Percentiles rank a stretch among this genome's conserved stretches.
Evolutionary conservation across 2,329 filamentous ascomycete genomes (phyloP).

Genomic region (Exutisphaerella laricina): DNA sequence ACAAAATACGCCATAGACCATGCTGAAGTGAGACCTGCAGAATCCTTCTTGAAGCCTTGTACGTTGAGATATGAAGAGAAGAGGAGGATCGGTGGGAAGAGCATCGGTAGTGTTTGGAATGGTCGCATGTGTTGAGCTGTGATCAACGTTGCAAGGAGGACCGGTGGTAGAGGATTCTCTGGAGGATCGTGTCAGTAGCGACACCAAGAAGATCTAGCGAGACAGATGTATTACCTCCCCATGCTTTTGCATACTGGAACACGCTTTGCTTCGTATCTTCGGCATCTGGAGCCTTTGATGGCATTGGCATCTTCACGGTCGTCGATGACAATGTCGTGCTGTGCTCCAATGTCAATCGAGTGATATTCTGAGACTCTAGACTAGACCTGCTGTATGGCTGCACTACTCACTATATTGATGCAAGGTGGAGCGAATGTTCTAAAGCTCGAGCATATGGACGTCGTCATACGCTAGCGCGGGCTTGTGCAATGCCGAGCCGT

Average conservation of each 20-base stretch:
- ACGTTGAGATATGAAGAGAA: constrained; percentile 63
- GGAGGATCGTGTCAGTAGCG: constrained; percentile 11
- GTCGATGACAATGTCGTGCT: no score
- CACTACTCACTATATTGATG: no score
- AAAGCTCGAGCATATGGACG: constrained; percentile 8
- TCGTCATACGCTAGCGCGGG: no score
- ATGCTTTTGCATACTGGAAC: constrained; percentile 44
- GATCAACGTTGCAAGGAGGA: constrained; percentile 59
- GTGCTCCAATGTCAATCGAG: no score
- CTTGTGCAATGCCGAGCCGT: background rate
- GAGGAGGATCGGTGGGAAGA: constrained; percentile 61
- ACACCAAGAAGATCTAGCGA: constrained; percentile 7
- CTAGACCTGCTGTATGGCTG: no score
- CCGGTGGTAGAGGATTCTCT: constrained; percentile 62
- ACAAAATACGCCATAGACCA: constrained; percentile 63
- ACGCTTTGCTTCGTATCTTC: constrained; percentile 38
- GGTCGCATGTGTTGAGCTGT: constrained; percentile 62
- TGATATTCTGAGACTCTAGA: no score
- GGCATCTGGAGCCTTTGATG: constrained; percentile 32
- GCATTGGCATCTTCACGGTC: constrained; percentile 36
- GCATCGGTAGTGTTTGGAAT: constrained; percentile 59
- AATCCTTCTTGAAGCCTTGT: constrained; percentile 56
- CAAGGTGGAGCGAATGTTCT: constrained; percentile 8
- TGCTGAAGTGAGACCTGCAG: constrained; percentile 57
- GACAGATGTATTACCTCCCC: constrained; percentile 44